Percentiles rank a stretch among this genome's conserved stretches.
Conservation (phyloP, 257 asterid species). For the Scutellaria barbata region DNA sequence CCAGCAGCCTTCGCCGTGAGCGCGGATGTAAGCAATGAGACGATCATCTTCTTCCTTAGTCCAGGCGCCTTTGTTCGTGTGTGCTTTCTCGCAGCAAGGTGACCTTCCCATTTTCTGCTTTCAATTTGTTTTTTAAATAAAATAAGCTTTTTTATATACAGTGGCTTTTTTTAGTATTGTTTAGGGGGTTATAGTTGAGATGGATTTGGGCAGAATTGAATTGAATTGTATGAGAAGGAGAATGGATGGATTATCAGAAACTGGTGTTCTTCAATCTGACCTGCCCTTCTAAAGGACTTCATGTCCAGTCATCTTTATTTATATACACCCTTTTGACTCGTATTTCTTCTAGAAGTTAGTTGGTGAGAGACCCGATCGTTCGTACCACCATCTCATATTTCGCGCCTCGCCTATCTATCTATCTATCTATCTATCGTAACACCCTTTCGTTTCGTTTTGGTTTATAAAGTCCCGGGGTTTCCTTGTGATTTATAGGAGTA, state of each 20-base stretch:
- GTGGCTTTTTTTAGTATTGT: background rate
- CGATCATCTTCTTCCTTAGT: conserved; percentile 95
- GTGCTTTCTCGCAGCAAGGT: conserved; percentile 98
- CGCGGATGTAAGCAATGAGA: conserved; percentile 68
- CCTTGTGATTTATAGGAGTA: no score
- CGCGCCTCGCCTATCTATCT: no score
- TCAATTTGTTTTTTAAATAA: no score
- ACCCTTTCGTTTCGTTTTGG: no score
- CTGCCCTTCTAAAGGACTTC: conserved; percentile 47
- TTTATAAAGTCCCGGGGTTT: no score
- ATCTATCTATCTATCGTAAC: no score
- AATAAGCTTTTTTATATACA: background rate
- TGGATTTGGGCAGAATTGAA: background rate
- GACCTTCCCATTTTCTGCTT: conserved; percentile 75
- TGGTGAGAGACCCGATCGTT: no score
- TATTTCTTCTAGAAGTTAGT: conserved; percentile 93
- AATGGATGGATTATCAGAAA: conserved; percentile 9
- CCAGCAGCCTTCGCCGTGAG: conserved; percentile 97
- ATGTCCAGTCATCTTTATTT: conserved; percentile 41
- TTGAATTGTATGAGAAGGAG: no score
- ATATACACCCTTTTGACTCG: conserved; percentile 49
- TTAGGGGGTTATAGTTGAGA: conserved; percentile 17
- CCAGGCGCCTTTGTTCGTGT: conserved; percentile 98
- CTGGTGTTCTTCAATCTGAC: conserved; percentile 42
- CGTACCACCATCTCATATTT: no score